Percentiles rank a stretch among this genome's conserved stretches.
Conservation (phyloP, 2,329 filamentous ascomycete species). For the Paecilomyces dactylethromorphus region DNA sequence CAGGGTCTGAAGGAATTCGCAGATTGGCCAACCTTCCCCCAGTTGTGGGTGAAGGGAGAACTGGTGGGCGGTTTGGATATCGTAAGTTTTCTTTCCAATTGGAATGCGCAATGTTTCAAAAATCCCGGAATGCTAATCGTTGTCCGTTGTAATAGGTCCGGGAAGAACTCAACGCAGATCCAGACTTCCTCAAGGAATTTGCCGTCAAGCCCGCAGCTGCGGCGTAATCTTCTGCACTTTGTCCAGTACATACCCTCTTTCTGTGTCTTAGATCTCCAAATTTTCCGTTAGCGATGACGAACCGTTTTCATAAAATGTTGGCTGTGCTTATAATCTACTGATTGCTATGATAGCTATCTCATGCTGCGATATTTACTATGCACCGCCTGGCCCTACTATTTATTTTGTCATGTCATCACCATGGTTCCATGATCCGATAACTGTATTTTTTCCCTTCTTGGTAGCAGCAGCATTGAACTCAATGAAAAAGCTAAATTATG, state of each 20-base stretch:
- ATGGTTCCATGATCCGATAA: not conserved
- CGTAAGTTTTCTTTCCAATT: conserved; percentile 50
- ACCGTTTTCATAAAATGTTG: not conserved
- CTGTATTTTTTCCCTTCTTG: not conserved
- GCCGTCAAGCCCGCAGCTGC: conserved; percentile 37
- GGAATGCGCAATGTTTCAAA: not conserved
- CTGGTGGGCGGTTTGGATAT: conserved; percentile 92
- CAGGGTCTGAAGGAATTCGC: conserved; percentile 95
- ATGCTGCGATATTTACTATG: not conserved
- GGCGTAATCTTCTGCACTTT: not conserved
- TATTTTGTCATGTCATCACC: not conserved
- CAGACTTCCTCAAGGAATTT: conserved; percentile 74
- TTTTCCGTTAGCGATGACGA: not conserved
- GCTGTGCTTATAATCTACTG: not conserved
- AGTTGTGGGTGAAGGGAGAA: conserved; percentile 86
- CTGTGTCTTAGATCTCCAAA: not conserved
- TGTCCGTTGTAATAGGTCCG: conserved; percentile 60
- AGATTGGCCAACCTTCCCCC: conserved; percentile 98
- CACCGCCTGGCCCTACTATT: no score
- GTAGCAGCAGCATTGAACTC: not conserved
- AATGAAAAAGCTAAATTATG: not conserved
- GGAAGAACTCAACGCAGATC: conserved; percentile 80
- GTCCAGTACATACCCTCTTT: not conserved
- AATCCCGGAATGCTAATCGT: conserved; percentile 7
- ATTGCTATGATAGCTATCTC: not conserved